Evolutionary conservation across 1,284 basidiomycete species (phyloP).

Genomic region (Rhizoctonia solani): DNA sequence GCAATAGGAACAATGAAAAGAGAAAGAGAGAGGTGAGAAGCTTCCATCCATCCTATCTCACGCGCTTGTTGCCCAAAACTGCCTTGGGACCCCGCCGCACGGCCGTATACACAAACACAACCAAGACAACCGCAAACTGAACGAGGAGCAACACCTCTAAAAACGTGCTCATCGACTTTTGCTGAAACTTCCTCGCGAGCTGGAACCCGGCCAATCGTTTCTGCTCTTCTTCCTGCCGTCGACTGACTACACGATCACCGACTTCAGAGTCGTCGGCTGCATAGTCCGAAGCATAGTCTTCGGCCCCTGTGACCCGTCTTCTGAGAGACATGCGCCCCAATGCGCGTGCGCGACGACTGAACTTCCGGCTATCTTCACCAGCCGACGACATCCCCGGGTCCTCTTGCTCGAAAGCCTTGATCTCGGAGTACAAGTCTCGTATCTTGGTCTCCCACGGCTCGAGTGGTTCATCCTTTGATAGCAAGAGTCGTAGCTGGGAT

Average conservation of each 20-base stretch:
- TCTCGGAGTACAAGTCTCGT: slow-evolving; percentile 26
- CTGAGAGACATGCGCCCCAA: slow-evolving; percentile 2
- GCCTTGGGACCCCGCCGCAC: slow-evolving; percentile 35
- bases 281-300: slow-evolving; percentile 16
- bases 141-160: slow-evolving; percentile 37
- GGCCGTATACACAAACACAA: slow-evolving; percentile 37
- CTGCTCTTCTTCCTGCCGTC: background rate
- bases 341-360: slow-evolving; percentile 9
- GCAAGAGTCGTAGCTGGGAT: slow-evolving; percentile 1
- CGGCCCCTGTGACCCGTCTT: background rate
- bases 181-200: slow-evolving; percentile 32
- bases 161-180: slow-evolving; percentile 34
- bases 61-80: slow-evolving; percentile 16
- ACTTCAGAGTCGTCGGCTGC: slow-evolving; percentile 27
- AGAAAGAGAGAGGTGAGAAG: too few species aligned
- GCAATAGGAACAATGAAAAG: too few species aligned
- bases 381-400: slow-evolving; percentile 20
- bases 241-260: background rate
- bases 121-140: slow-evolving; percentile 36
- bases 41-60: background rate
- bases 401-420: background rate
- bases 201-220: slow-evolving; percentile 7
- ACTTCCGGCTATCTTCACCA: slow-evolving; percentile 2
- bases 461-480: slow-evolving; percentile 4
- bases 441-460: slow-evolving; percentile 30